These are phyloP conservation scores for Drechslera avenae DNA, from an alignment of 2,329 filamentous ascomycete species.

Conservation along the genomic window DNA sequence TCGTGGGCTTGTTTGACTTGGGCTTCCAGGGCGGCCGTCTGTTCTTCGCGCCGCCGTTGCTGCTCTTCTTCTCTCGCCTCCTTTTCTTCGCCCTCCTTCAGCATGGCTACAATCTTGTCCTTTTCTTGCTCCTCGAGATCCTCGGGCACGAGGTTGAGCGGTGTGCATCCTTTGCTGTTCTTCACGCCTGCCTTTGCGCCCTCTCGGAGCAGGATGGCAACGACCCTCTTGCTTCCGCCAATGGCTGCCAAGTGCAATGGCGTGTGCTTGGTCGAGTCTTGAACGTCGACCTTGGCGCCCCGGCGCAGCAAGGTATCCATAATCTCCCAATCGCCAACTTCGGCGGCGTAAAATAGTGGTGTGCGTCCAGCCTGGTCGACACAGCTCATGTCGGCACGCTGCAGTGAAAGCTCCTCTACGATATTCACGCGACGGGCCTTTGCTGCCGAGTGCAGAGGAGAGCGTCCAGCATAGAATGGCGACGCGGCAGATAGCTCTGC, in stretches of 20 bases:
- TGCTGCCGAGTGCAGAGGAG: constrained; percentile 35
- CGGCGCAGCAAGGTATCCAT: constrained; percentile 24
- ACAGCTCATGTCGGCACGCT: constrained; percentile 24
- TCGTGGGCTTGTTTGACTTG: constrained; percentile 13
- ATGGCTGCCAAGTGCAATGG: constrained; percentile 27
- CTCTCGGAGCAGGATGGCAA: constrained; percentile 22
- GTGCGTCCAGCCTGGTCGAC: constrained; percentile 23
- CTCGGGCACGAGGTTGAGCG: constrained; percentile 21
- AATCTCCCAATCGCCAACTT: constrained; percentile 30
- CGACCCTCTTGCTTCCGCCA: constrained; percentile 21
- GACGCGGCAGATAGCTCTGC: constrained; percentile 27
- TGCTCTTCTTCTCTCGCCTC: constrained; percentile 15
- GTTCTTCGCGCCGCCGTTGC: constrained; percentile 6
- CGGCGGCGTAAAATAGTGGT: constrained; percentile 30
- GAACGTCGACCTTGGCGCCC: constrained; percentile 20
- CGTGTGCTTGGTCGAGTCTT: constrained; percentile 28
- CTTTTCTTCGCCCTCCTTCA: constrained; percentile 27
- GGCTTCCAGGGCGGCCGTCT: constrained; percentile 11
- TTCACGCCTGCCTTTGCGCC: constrained; percentile 24
- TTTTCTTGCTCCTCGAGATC: constrained; percentile 22
- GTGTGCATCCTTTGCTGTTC: constrained; percentile 26
- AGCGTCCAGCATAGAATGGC: constrained; percentile 29
- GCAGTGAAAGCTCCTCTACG: constrained; percentile 30
- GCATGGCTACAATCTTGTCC: constrained; percentile 23
- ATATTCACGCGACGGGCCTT: constrained; percentile 32